These are phyloP conservation scores for Phaffomyces thermotolerans DNA, from an alignment of 805 yeast genomes.

Conservation along the genomic window DNA sequence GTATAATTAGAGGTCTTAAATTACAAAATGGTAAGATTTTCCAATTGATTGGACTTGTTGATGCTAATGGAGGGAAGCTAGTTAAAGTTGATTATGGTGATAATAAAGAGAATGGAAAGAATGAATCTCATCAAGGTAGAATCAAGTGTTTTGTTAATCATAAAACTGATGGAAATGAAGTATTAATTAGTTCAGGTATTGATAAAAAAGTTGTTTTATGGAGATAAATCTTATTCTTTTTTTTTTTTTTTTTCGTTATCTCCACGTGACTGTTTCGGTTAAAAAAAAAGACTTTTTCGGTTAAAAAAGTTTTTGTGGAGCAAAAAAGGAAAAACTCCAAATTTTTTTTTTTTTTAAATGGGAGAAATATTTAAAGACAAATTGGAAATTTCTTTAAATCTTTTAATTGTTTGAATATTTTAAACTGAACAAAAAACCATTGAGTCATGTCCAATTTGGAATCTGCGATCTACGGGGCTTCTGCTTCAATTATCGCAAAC, in stretches of 20 bases:
- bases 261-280: conserved; percentile 4
- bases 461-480: conserved; percentile 74
- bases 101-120: neutral
- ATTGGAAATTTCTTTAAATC: neutral
- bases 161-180: conserved; percentile 20
- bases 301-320: neutral
- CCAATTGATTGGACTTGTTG: conserved; percentile 13
- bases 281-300: neutral
- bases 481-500: conserved; percentile 76
- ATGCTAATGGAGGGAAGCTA: neutral
- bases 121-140: conserved; percentile 27
- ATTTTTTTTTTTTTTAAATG: too few relatives aligned
- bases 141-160: conserved; percentile 37
- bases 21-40: conserved; percentile 31
- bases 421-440: too few relatives aligned
- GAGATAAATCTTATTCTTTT: conserved; percentile 15
- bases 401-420: too few relatives aligned
- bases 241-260: too few relatives aligned
- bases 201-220: conserved; percentile 32
- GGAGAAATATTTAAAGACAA: neutral
- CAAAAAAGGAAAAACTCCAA: neutral
- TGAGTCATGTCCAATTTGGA: conserved; percentile 58
- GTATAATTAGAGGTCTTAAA: conserved; percentile 53
- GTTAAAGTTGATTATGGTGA: neutral
- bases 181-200: conserved; percentile 44